These are phyloP conservation scores for Mentha longifolia DNA, from an alignment of 257 asterid genomes.

Conservation along the genomic window DNA sequence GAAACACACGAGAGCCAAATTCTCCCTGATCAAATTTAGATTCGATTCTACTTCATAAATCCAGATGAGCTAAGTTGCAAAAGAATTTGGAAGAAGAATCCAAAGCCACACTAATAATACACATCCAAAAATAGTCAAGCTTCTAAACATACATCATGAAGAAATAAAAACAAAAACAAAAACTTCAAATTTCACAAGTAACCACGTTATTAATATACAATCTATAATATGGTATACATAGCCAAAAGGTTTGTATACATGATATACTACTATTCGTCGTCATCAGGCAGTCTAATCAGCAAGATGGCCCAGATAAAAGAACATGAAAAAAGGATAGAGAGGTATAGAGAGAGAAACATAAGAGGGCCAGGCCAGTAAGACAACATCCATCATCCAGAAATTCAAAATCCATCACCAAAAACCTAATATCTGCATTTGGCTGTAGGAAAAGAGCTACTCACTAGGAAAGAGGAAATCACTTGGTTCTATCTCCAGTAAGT, in stretches of 20 bases:
- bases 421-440: conserved; percentile 26
- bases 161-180: background rate
- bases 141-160: background rate
- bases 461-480: conserved; percentile 2
- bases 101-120: background rate
- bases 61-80: no score
- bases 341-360: background rate
- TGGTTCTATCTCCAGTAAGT: conserved; percentile 46
- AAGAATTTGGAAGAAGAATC: no score
- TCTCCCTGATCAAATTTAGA: no score
- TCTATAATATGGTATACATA: conserved; percentile 24
- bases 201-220: conserved; percentile 31
- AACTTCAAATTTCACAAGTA: conserved; percentile 11
- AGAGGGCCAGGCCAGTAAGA: background rate
- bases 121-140: background rate
- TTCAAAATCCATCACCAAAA: conserved; percentile 17
- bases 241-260: conserved; percentile 34
- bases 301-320: background rate
- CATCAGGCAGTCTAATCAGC: conserved; percentile 9
- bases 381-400: conserved; percentile 6
- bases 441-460: conserved; percentile 17
- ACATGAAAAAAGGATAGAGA: background rate
- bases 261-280: conserved; percentile 20
- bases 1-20: no score
- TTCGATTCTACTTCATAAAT: no score